Conservation (phyloP, 129 eudicot species). For the Centrapalus pauciflorus region DNA sequence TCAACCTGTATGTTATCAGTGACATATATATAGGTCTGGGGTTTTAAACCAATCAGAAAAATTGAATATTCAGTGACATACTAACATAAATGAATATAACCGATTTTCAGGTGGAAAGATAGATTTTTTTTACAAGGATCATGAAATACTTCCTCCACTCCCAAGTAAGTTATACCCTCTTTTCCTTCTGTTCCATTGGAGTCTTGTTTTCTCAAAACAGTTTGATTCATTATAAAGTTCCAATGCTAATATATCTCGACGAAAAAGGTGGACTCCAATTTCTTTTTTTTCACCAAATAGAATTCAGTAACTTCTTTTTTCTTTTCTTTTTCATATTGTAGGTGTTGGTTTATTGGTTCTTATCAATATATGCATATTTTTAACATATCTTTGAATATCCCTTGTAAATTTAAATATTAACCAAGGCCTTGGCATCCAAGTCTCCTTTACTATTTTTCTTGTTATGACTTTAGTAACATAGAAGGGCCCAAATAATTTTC, state of each 20-base stretch:
- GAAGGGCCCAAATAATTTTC: no score
- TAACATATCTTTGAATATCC: no score
- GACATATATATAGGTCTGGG: neutral
- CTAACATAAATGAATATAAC: neutral
- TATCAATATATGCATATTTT: no score
- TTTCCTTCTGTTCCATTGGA: neutral
- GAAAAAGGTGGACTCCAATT: neutral
- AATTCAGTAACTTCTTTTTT: neutral
- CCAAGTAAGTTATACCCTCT: constrained; percentile 52
- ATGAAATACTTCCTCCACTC: constrained; percentile 92
- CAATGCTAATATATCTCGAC: neutral
- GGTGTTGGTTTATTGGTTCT: no score
- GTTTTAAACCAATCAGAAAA: no score
- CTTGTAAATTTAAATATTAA: no score
- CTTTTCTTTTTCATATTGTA: constrained; percentile 4
- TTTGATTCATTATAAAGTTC: neutral
- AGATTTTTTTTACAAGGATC: constrained; percentile 89
- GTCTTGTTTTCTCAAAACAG: no score
- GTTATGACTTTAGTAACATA: no score
- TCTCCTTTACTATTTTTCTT: no score
- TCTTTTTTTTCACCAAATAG: neutral
- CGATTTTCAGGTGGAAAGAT: constrained; percentile 63
- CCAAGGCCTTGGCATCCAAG: no score
- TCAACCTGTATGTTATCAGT: no score
- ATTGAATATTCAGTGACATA: neutral